phyloP scores from a whole-genome alignment of 345 rosid species.

The Hibiscus syriacus region DNA sequence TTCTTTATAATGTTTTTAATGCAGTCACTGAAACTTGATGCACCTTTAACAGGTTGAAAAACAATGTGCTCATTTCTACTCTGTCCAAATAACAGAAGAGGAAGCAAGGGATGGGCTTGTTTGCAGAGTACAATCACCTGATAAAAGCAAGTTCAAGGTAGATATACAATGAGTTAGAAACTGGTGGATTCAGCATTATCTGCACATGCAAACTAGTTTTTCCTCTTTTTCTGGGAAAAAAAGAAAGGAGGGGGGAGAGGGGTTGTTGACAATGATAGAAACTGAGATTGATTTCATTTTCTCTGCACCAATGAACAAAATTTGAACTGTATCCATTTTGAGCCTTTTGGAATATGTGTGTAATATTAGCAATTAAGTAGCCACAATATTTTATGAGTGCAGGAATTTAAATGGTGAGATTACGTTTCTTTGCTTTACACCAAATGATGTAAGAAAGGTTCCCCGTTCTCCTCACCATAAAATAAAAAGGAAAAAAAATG shows the following conservation, averaged over 20 bases:
- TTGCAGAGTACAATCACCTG: slow-evolving; percentile 84
- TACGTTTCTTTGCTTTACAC: no score
- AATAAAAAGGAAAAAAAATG: neutral
- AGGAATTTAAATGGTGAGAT: neutral
- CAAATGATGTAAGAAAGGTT: neutral
- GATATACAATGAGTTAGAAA: slow-evolving; percentile 4
- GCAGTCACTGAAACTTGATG: slow-evolving; percentile 18
- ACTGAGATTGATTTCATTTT: neutral
- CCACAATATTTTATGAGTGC: no score
- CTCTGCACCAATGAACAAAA: neutral
- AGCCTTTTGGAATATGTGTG: neutral
- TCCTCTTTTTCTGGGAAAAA: no score
- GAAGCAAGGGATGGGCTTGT: slow-evolving; percentile 86
- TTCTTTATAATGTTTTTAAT: slow-evolving; percentile 11
- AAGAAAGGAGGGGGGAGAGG: no score
- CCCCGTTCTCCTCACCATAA: neutral
- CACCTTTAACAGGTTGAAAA: slow-evolving; percentile 76
- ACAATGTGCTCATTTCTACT: slow-evolving; percentile 97
- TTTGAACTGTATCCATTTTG: neutral
- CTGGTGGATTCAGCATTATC: neutral
- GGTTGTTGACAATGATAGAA: neutral
- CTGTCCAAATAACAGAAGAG: slow-evolving; percentile 79
- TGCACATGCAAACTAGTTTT: neutral
- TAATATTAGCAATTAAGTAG: neutral
- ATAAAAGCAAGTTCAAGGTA: slow-evolving; percentile 99